Evolutionary conservation across 306 rosid genomes (phyloP).

Genomic region (Coriaria nepalensis): DNA sequence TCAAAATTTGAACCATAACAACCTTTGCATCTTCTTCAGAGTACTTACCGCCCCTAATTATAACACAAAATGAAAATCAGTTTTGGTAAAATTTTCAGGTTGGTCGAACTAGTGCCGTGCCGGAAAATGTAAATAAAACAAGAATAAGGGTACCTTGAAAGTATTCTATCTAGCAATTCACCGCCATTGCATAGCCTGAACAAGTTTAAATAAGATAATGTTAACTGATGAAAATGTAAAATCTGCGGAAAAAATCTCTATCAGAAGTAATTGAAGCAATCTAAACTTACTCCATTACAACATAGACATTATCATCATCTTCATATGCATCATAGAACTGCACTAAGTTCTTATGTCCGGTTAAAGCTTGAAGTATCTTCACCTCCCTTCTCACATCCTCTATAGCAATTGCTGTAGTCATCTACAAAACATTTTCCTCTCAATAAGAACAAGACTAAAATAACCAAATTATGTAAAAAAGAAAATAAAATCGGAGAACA

Average conservation of each 20-base stretch:
- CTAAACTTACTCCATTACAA: constrained; percentile 90
- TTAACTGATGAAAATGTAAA: background rate
- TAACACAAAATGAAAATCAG: constrained; percentile 9
- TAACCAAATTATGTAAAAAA: background rate
- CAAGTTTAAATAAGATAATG: constrained; percentile 10
- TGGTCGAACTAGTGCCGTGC: no score
- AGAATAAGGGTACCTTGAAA: constrained; percentile 65
- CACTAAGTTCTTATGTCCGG: constrained; percentile 75
- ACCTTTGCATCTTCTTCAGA: constrained; percentile 33
- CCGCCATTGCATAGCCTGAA: constrained; percentile 90
- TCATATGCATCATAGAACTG: constrained; percentile 83
- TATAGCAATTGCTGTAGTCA: constrained; percentile 85
- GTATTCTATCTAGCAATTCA: constrained; percentile 83
- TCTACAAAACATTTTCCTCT: constrained; percentile 31
- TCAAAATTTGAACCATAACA: constrained; percentile 31
- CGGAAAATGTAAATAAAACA: background rate
- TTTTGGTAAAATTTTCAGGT: background rate
- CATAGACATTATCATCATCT: constrained; percentile 66
- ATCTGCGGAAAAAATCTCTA: background rate
- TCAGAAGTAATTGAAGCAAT: background rate
- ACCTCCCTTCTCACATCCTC: constrained; percentile 95
- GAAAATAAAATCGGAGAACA: background rate
- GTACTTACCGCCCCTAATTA: constrained; percentile 61
- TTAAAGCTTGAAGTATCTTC: constrained; percentile 63
- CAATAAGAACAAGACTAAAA: background rate